Evolutionary conservation across 2,329 filamentous ascomycete species (phyloP).

Genomic region (Ceratocystis diversiconidia): DNA sequence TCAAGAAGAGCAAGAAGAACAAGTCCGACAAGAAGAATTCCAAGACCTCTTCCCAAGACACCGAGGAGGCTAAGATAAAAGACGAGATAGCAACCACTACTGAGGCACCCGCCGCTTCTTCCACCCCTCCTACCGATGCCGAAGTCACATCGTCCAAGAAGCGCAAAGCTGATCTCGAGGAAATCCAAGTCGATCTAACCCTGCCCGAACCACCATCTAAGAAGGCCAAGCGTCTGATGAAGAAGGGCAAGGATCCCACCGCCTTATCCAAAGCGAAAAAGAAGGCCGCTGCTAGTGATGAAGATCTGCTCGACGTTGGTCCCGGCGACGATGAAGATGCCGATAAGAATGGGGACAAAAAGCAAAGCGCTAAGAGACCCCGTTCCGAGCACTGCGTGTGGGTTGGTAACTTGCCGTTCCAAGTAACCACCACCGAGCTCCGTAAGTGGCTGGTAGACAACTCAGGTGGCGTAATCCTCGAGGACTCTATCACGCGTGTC

Average conservation of each 20-base stretch:
- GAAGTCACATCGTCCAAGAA: slow-evolving; percentile 39
- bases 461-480: slow-evolving; percentile 49
- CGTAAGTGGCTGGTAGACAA: slow-evolving; percentile 65
- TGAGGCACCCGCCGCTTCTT: not conserved
- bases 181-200: slow-evolving; percentile 77
- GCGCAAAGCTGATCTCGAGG: slow-evolving; percentile 54
- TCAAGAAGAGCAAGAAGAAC: slow-evolving; percentile 2
- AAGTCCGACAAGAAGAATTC: slow-evolving; percentile 1
- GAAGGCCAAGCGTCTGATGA: slow-evolving; percentile 75
- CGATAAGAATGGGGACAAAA: slow-evolving; percentile 24
- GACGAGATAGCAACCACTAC: not conserved
- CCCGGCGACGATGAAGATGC: slow-evolving; percentile 19
- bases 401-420: slow-evolving; percentile 92
- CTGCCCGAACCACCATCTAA: slow-evolving; percentile 94
- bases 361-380: slow-evolving; percentile 31
- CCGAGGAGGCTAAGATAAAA: not conserved
- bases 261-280: slow-evolving; percentile 28
- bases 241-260: slow-evolving; percentile 56
- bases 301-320: slow-evolving; percentile 18
- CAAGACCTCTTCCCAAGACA: not conserved
- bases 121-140: not conserved
- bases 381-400: slow-evolving; percentile 78
- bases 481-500: slow-evolving; percentile 66
- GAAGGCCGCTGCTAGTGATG: slow-evolving; percentile 28
- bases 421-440: slow-evolving; percentile 57